phyloP scores from a whole-genome alignment of 441 rosid genomes.

The Erysimum cheiri region DNA sequence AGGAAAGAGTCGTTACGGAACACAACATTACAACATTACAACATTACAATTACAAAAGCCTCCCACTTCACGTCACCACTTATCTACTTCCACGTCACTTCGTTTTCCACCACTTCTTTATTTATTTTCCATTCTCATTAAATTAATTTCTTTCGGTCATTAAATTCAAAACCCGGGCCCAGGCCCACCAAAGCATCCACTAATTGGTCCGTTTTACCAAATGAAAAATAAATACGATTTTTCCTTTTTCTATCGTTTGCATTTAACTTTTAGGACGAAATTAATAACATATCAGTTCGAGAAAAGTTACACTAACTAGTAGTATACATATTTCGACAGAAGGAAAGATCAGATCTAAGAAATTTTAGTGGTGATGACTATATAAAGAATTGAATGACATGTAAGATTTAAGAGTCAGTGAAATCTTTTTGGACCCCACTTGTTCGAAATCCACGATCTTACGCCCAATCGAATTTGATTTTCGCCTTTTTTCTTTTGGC shows the following conservation, averaged over 20 bases:
- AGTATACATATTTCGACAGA: neutral
- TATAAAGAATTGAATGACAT: conserved; percentile 2
- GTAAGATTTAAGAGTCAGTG: conserved; percentile 11
- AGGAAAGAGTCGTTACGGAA: conserved; percentile 27
- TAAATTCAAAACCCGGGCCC: conserved; percentile 33
- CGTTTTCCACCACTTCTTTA: conserved; percentile 34
- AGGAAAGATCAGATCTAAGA: neutral
- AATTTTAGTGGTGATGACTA: conserved; percentile 3
- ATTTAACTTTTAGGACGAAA: conserved; percentile 4
- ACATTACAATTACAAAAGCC: conserved; percentile 5
- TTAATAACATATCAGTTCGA: conserved; percentile 26
- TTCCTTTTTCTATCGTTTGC: neutral
- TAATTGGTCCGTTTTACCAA: conserved; percentile 2
- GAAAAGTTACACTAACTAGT: neutral
- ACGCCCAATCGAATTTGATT: neutral
- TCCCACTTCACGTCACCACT: conserved; percentile 39
- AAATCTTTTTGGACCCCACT: conserved; percentile 33
- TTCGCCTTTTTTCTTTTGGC: neutral
- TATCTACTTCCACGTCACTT: conserved; percentile 44
- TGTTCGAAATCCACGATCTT: conserved; percentile 11
- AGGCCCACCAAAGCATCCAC: conserved; percentile 33
- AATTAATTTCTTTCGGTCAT: conserved; percentile 16
- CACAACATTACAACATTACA: neutral
- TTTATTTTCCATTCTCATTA: neutral
- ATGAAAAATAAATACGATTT: conserved; percentile 12